Evolutionary conservation across 345 rosid species (phyloP).

Genomic region (Citrus australasica): DNA sequence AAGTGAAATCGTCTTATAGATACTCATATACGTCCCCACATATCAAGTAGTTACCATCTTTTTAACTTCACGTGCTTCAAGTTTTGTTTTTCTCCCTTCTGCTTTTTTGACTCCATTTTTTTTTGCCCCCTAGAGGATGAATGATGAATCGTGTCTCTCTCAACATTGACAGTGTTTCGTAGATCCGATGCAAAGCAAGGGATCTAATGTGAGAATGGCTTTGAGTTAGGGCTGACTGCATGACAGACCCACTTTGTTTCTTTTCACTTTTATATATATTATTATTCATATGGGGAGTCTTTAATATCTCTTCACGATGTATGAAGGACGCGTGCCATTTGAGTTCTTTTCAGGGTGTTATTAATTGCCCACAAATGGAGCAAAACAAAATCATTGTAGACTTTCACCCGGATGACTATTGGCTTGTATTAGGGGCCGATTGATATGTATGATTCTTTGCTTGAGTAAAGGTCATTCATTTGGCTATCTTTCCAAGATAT

Average conservation of each 20-base stretch:
- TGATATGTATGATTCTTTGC: not conserved
- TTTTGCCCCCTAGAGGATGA: not conserved
- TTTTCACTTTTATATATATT: not conserved
- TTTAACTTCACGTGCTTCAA: slow-evolving; percentile 5
- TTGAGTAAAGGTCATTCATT: not conserved
- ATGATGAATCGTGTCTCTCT: slow-evolving; percentile 2
- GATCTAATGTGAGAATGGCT: not conserved
- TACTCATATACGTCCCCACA: slow-evolving; percentile 7
- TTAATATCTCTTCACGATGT: not conserved
- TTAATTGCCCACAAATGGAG: too few relatives aligned
- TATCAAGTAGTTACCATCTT: not conserved
- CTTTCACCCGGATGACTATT: not conserved
- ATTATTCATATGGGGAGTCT: not conserved
- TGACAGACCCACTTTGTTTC: slow-evolving; percentile 15
- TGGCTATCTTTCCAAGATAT: not conserved
- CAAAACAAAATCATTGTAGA: not conserved
- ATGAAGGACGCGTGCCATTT: not conserved
- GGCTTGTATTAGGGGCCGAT: not conserved
- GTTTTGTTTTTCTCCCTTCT: not conserved
- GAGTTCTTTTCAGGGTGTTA: too few relatives aligned
- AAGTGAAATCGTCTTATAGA: too few relatives aligned
- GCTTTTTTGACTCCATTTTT: not conserved
- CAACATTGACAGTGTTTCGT: slow-evolving; percentile 25
- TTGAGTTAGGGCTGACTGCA: slow-evolving; percentile 6
- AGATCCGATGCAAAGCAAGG: slow-evolving; percentile 29